These are phyloP conservation scores for Metschnikowia vanudenii DNA, from an alignment of 805 yeast species.

Conservation along the genomic window DNA sequence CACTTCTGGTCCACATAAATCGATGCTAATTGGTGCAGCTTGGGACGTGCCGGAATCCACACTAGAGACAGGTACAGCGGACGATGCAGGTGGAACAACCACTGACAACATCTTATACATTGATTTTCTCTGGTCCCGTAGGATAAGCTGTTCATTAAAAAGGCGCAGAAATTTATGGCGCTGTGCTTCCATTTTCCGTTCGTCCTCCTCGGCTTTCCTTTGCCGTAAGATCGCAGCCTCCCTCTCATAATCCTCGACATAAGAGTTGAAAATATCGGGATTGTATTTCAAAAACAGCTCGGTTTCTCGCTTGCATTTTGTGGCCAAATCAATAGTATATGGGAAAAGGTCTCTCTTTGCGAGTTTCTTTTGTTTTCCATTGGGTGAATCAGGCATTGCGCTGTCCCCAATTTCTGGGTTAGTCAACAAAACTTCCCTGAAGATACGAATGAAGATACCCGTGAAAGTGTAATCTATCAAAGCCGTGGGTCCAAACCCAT, in stretches of 20 bases:
- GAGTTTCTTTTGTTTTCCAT: slow-evolving; percentile 33
- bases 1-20: slow-evolving; percentile 7
- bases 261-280: slow-evolving; percentile 31
- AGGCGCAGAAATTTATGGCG: slow-evolving; percentile 2
- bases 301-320: slow-evolving; percentile 27
- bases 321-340: slow-evolving; percentile 35
- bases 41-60: neutral
- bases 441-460: slow-evolving; percentile 56
- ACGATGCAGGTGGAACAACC: neutral
- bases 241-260: slow-evolving; percentile 12
- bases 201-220: slow-evolving; percentile 3
- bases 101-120: slow-evolving; percentile 5
- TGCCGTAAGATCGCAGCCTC: slow-evolving; percentile 10
- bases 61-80: too few species aligned
- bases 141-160: slow-evolving; percentile 3
- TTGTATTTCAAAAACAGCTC: slow-evolving; percentile 31
- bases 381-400: slow-evolving; percentile 26
- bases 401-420: neutral
- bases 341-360: slow-evolving; percentile 46
- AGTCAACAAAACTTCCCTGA: slow-evolving; percentile 11
- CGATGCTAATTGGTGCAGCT: neutral
- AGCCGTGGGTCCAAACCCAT: slow-evolving; percentile 79
- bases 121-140: slow-evolving; percentile 3
- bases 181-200: neutral
- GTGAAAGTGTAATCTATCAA: slow-evolving; percentile 70